Base-by-base conservation (phyloP, 805 yeast species). In the Peterozyma xylosa region DNA sequence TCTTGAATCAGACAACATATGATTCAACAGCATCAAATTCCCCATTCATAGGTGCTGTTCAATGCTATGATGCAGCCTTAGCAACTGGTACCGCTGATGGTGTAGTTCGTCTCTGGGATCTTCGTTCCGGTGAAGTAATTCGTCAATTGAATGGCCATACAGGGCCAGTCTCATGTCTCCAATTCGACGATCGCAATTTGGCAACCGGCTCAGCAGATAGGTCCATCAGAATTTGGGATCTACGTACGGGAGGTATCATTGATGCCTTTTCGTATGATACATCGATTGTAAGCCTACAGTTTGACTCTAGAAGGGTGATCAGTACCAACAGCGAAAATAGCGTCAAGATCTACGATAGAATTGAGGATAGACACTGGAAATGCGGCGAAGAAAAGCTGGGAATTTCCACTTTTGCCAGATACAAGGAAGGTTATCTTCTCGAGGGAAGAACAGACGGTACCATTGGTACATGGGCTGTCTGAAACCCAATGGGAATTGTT, bases 81-180 rank as follows among this genome's bases (percentile, higher is more conserved):
- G 91, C 91, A 0, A 77, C 88, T 0, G 93, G 91, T 41, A 80
- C 89, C 0, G 77, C 78, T 14, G 91, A 84, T 59, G 91, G 91
- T 1, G 58, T 79, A 6, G 87, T 84, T 2, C 63, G 93, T 42
- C 62, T 84, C 17, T 84, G 91, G 90, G 93, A 84, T 62, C 59
- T 84, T 48, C 69, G 93, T 53, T 67, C 78, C 18, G 88, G 88
- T 3, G 82, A 78, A 49, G 80, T 80, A 14, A 76, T 78, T 37
- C 63, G 83, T 48, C 68, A 78, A 11, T 58, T 82, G 16, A 63
- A 71, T 33, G 90, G 91, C 0, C 90, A 83, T 56, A 78, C 86
- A 2, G 82, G 79, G 1, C 76, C 88, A 2, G 76, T 84, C 9
- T 76, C 88, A 0, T 67, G 80, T 33, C 63, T 84, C 36, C 84